Evolutionary conservation across 192 early-diverging fungal species (phyloP), one percentile per base, ranked within the genome.

Genomic region (Haplosporangium gracile): DNA sequence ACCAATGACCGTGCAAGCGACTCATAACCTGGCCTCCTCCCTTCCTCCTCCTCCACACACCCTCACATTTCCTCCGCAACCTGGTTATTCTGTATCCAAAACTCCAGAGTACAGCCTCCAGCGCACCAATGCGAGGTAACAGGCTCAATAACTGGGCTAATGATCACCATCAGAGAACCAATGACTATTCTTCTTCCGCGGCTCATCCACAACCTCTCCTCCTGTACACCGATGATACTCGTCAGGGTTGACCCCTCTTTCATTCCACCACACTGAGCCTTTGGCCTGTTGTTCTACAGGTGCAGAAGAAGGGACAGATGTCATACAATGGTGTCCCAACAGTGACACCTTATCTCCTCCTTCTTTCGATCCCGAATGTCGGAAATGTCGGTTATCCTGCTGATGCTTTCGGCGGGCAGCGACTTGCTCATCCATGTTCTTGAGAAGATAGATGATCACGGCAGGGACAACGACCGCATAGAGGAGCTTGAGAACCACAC

Each of bases 391-490:
- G 18, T 20, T 51, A 15, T 65, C 9, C 26, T 15, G 60, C 60
- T 29, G 26, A 11, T 74, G 51, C 24, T n/a, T 47, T 10, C 45
- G 72, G 8, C 38, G 26, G 9, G 15, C 22, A 11, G 43, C 47
- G 16, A 53, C 32, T 20, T 32, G 49, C 18, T 38, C 47, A 0
- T 75, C 73, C 47, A 75, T 53, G 32, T 32, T 53, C 20, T 53
- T 36, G 13, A 82, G 51, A 8, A 82, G 29, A 22, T 65, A 82
- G 15, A 82, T 71, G 22, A 82, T 82, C 69, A 71, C 75, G 7
- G 69, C 81, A 26, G 81, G 81, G 8, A 82, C 81, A 4, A 82
- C 43, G 11, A 82, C 81, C 11, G 38, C 81, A 63, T 82, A 82
- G 26, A 82, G 43, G 20, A 82, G 75, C 70, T 77, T 82, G 26